Conservation (phyloP, 352 stramenopile genomes). For the Nothophytophthora sp. region DNA sequence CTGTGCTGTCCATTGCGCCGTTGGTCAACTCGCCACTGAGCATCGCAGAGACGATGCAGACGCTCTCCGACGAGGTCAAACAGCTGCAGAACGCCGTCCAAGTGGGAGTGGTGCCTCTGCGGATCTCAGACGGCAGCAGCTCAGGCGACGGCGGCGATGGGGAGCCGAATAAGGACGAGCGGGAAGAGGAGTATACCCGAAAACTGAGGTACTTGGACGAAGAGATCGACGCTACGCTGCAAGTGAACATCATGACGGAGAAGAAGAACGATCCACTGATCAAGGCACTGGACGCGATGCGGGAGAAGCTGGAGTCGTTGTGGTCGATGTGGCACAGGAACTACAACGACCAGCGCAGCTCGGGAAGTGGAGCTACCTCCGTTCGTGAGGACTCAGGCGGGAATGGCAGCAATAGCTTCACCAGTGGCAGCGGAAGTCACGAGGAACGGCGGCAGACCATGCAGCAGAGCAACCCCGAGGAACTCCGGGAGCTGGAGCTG, state of each 20-base stretch:
- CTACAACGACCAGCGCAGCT: constrained; percentile 32
- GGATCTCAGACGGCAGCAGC: constrained; percentile 12
- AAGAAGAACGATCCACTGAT: constrained; percentile 81
- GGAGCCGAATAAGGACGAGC: constrained; percentile 27
- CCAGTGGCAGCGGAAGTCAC: no score
- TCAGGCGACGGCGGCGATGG: constrained; percentile 7
- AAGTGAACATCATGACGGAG: constrained; percentile 67
- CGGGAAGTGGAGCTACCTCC: neutral
- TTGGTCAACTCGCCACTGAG: constrained; percentile 59
- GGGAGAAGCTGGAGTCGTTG: constrained; percentile 65
- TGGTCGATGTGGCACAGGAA: constrained; percentile 76
- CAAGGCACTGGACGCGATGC: constrained; percentile 65
- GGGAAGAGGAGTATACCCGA: constrained; percentile 48
- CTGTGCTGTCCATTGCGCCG: constrained; percentile 55
- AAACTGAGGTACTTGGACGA: constrained; percentile 70
- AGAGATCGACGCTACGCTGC: constrained; percentile 64
- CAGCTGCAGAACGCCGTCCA: constrained; percentile 56
- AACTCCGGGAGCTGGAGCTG: constrained; percentile 55
- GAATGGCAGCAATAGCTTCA: no score
- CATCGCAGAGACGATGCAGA: constrained; percentile 61
- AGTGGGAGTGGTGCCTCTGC: constrained; percentile 39
- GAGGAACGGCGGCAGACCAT: constrained; percentile 13
- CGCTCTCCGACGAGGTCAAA: constrained; percentile 56
- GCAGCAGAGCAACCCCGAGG: constrained; percentile 28
- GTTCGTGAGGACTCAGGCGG: constrained; percentile 3